A percentile compares a stretch with the other conserved stretches of the same genome.
Conservation (phyloP, 768 basidiomycete genomes). For the Mycena crocata region DNA sequence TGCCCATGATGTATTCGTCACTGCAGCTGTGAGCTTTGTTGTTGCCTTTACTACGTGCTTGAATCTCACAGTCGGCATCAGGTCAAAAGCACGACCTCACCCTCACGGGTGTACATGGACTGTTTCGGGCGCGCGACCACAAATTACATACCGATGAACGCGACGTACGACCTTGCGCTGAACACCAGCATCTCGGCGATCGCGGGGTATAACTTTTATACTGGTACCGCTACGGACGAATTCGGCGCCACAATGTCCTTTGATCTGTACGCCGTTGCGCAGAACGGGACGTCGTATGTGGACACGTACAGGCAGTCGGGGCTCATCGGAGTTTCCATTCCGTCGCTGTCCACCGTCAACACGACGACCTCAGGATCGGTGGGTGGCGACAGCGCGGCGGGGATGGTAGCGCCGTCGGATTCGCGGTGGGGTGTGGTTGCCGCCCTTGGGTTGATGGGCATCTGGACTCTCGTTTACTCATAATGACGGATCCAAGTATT, state of each 20-base stretch:
- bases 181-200: constrained; percentile 43
- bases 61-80: constrained; percentile 1
- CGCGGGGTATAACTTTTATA: constrained; percentile 53
- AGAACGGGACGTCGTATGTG: constrained; percentile 18
- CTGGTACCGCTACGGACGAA: constrained; percentile 25
- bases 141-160: constrained; percentile 44
- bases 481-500: constrained; percentile 5
- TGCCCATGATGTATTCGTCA: not conserved
- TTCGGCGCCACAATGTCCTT: constrained; percentile 33
- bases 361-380: constrained; percentile 16
- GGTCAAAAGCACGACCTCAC: constrained; percentile 43
- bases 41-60: constrained; percentile 31
- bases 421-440: constrained; percentile 9
- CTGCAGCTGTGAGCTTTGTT: not conserved
- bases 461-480: constrained; percentile 17
- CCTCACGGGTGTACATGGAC: constrained; percentile 50
- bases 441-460: not conserved
- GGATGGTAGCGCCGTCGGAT: not conserved
- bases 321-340: constrained; percentile 21
- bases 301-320: constrained; percentile 28
- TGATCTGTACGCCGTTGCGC: constrained; percentile 20
- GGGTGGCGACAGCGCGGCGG: constrained; percentile 15
- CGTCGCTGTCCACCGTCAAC: constrained; percentile 23
- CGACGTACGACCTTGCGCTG: constrained; percentile 43
- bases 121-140: constrained; percentile 46